Conservation (phyloP, 148 eudicot species). For the Oxyria digyna region DNA sequence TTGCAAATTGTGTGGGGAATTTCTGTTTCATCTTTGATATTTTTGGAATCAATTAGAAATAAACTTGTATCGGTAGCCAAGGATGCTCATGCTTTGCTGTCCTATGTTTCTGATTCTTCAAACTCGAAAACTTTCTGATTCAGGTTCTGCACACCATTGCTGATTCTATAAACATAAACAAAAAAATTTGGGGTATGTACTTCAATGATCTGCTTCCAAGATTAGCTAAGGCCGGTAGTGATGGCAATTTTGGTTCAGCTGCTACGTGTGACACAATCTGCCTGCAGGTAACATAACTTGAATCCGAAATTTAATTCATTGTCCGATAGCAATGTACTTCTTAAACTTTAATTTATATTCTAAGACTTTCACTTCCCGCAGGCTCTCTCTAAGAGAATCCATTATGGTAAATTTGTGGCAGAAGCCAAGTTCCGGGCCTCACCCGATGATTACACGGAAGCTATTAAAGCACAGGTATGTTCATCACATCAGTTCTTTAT, state of each 20-base stretch:
- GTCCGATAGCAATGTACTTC: not conserved
- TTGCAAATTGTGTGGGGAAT: not conserved
- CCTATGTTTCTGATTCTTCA: not conserved
- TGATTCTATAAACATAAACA: conserved; percentile 67
- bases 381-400: conserved; percentile 92
- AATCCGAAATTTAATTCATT: not conserved
- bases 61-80: not conserved
- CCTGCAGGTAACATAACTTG: conserved; percentile 49
- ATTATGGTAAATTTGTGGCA: conserved; percentile 93
- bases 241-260: conserved; percentile 77
- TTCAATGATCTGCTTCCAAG: conserved; percentile 77
- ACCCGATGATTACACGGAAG: conserved; percentile 60
- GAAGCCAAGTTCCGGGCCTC: conserved; percentile 87
- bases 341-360: not conserved
- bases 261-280: conserved; percentile 75
- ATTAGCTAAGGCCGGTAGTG: conserved; percentile 73
- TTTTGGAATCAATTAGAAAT: not conserved
- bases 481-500: not conserved
- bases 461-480: conserved; percentile 61
- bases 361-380: conserved; percentile 13
- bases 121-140: not conserved
- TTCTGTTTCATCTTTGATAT: not conserved
- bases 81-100: too few species aligned
- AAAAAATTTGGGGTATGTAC: conserved; percentile 65
- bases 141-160: conserved; percentile 72